Percentiles rank a stretch among this genome's conserved stretches.
Evolutionary conservation across 163 green algal genomes (phyloP).

Genomic region (Chlamydomonas reinhardtii): DNA sequence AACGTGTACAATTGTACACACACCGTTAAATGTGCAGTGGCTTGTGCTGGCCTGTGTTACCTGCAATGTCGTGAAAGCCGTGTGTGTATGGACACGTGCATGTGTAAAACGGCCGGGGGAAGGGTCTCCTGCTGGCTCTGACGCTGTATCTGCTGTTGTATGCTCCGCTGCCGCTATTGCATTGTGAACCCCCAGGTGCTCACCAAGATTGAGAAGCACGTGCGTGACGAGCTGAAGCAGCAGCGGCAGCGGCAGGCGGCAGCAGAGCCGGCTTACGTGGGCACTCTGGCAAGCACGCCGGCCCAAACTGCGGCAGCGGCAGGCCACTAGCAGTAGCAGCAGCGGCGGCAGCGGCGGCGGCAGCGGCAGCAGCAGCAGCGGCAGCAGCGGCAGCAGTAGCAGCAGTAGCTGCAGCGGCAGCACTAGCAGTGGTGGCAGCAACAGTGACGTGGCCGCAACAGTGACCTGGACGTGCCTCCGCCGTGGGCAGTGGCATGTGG

Average conservation of each 20-base stretch:
- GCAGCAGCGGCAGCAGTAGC: background rate
- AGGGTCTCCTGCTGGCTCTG: background rate
- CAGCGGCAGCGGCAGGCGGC: background rate
- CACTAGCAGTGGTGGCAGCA: no score
- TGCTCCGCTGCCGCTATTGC: no score
- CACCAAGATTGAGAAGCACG: conserved; percentile 42
- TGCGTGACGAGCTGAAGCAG: background rate
- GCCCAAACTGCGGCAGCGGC: no score
- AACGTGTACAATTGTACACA: background rate
- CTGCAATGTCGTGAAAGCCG: background rate
- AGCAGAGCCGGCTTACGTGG: no score
- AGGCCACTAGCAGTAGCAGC: no score
- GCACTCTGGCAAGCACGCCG: no score
- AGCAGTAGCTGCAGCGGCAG: no score
- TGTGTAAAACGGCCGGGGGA: no score
- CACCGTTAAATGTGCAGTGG: background rate
- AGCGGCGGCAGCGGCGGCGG: background rate
- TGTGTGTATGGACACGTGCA: background rate
- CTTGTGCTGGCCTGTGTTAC: no score
- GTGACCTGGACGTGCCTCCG: no score
- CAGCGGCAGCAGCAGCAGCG: background rate
- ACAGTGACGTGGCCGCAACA: no score
- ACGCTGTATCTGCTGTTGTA: background rate
- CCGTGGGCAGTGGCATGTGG: no score
- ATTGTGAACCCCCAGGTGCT: background rate